Percentiles rank a stretch among this genome's conserved stretches.
These are phyloP conservation scores for Salvia miltiorrhiza DNA, from an alignment of 257 asterid genomes.

Conservation along the genomic window DNA sequence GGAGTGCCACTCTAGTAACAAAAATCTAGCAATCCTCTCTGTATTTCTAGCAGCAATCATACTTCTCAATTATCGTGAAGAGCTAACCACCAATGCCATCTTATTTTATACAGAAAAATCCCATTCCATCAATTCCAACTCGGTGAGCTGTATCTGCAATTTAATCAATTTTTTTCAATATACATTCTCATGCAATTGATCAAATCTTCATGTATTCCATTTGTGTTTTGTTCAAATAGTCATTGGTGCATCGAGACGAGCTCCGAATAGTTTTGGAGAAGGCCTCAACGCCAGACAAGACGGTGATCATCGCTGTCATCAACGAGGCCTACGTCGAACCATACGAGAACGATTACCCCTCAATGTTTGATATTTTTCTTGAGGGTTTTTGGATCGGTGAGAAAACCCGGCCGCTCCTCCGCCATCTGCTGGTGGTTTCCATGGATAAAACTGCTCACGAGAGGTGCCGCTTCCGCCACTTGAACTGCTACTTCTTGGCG, in stretches of 20 bases:
- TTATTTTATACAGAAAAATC: not conserved
- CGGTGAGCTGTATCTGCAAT: not conserved
- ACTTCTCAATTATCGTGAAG: not conserved
- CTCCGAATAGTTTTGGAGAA: conserved; percentile 41
- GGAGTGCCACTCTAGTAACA: not conserved
- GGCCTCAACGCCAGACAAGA: conserved; percentile 55
- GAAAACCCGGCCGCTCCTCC: conserved; percentile 38
- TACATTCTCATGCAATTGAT: not conserved
- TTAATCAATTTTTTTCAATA: not conserved
- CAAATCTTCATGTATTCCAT: too few species aligned
- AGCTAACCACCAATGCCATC: not conserved
- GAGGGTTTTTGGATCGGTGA: conserved; percentile 85
- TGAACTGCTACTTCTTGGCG: conserved; percentile 54
- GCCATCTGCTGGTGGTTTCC: conserved; percentile 54
- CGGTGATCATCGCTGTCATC: conserved; percentile 54
- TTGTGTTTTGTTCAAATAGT: not conserved
- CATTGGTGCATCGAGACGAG: conserved; percentile 21
- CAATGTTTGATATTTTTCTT: conserved; percentile 75
- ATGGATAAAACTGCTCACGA: conserved; percentile 58
- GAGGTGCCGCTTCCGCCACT: conserved; percentile 49
- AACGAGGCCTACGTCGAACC: conserved; percentile 71
- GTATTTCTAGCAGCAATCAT: not conserved
- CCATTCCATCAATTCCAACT: not conserved
- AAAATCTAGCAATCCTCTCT: not conserved
- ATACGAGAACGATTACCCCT: conserved; percentile 30